These are phyloP conservation scores for Globisporangium polare DNA, from an alignment of 352 stramenopile species.

Conservation along the genomic window DNA sequence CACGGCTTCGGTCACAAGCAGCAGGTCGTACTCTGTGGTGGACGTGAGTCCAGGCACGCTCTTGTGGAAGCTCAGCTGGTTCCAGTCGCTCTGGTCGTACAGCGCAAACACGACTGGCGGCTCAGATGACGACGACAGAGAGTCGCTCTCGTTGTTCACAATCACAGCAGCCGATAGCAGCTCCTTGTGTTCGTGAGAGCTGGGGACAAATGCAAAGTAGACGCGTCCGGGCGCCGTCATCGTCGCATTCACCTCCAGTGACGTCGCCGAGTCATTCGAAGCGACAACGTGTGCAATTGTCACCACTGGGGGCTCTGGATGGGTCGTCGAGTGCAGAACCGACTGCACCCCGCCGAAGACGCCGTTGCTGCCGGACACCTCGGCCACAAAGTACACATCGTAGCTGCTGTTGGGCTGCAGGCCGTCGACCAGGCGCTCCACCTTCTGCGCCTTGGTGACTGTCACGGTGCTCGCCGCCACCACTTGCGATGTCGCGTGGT, in stretches of 20 bases:
- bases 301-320: slow-evolving; percentile 45
- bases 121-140: neutral
- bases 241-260: slow-evolving; percentile 27
- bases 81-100: slow-evolving; percentile 20
- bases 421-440: slow-evolving; percentile 38
- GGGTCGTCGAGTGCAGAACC: slow-evolving; percentile 49
- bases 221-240: slow-evolving; percentile 35
- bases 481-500: neutral
- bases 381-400: slow-evolving; percentile 79
- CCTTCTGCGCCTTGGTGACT: slow-evolving; percentile 42
- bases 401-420: slow-evolving; percentile 64
- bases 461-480: slow-evolving; percentile 40
- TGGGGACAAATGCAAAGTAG: slow-evolving; percentile 51
- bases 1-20: slow-evolving; percentile 50
- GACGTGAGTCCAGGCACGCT: slow-evolving; percentile 26
- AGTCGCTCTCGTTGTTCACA: slow-evolving; percentile 22
- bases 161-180: slow-evolving; percentile 23
- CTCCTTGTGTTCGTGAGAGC: neutral
- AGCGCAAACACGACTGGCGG: slow-evolving; percentile 26
- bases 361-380: slow-evolving; percentile 73
- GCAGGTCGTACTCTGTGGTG: slow-evolving; percentile 56
- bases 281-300: slow-evolving; percentile 14
- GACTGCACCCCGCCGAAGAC: slow-evolving; percentile 72
- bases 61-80: slow-evolving; percentile 24
- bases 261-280: slow-evolving; percentile 33